Base-by-base conservation (phyloP, 306 rosid genomes). In the Sicyos edulis region DNA sequence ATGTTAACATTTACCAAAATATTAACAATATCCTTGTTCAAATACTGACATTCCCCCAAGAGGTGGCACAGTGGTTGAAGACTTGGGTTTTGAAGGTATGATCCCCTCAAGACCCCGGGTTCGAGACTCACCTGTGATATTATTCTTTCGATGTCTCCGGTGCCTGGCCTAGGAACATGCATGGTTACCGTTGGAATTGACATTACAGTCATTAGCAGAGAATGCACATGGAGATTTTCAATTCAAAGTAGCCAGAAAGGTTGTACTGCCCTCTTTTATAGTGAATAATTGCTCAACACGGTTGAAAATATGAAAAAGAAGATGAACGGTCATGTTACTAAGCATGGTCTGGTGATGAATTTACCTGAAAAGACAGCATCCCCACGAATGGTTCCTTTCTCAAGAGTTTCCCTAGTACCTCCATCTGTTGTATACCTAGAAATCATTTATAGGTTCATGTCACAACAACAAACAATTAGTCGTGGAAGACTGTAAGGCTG, bases 371-470 rank as follows among this genome's bases (percentile, higher is more conserved):
- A 88, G 29, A 90, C 86, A 63, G 81, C 75, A 75, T 87, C 91
- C 75, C 96, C 98, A 19, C 73, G 87, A 67, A 90, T 90, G 59
- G 98, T 88, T 82, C 98, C 96, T 84, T 84, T 90, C 79, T 87
- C 85, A 59, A 92, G 96, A 77, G 78, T 79, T 73, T 88, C 96
- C 85, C 88, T 85, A 12, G 87, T 20, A 24, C 96, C 98, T 80
- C 98, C 98, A 82, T 92, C 98, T 79, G 98, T 92, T 61, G 96
- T 92, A 80, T 92, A 92, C 81, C 98, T 92, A 76, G 4, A 34
- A 60, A 76, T 64, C 53, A 53, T 61, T 61, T 57, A 72, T 63
- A 63, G 54, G 12, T 19, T 47, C 22, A 21, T 45, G 52, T 45
- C 54, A 19, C 7, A 49, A 17, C 29, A 20, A 45, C 37, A 66